phyloP scores from a whole-genome alignment of 2,329 filamentous ascomycete genomes.

The Ophiostoma tasmaniense region DNA sequence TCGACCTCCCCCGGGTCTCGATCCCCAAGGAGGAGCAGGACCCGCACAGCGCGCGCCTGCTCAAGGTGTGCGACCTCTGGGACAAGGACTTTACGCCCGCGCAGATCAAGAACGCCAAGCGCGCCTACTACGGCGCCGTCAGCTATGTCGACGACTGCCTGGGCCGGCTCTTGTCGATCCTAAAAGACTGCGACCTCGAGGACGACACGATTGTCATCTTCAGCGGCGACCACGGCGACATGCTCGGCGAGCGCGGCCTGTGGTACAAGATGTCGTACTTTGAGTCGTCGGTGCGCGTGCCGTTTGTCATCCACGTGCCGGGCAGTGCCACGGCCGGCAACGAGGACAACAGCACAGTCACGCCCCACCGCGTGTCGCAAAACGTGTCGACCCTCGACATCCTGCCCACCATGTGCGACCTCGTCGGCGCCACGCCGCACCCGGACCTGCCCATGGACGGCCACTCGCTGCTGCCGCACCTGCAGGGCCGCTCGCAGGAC shows the following conservation, averaged over 20 bases:
- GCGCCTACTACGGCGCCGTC: constrained; percentile 87
- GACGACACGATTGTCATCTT: constrained; percentile 89
- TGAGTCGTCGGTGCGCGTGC: constrained; percentile 82
- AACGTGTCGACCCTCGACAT: constrained; percentile 90
- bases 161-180: constrained; percentile 66
- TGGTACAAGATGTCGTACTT: constrained; percentile 97
- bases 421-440: constrained; percentile 63
- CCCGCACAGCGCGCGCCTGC: constrained; percentile 74
- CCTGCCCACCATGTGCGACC: constrained; percentile 76
- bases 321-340: constrained; percentile 27
- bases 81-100: constrained; percentile 76
- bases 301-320: constrained; percentile 76
- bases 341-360: constrained; percentile 33
- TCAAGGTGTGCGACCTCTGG: constrained; percentile 82
- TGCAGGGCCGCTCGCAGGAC: constrained; percentile 43
- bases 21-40: constrained; percentile 78
- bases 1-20: constrained; percentile 68
- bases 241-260: constrained; percentile 83
- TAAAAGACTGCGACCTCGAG: constrained; percentile 70
- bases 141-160: constrained; percentile 93
- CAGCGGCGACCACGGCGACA: constrained; percentile 89
- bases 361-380: constrained; percentile 65
- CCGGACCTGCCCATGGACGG: constrained; percentile 77
- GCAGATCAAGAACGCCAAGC: constrained; percentile 73
- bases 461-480: constrained; percentile 68